Evolutionary conservation across 1,284 basidiomycete genomes (phyloP).

Genomic region (Cyathus olla): DNA sequence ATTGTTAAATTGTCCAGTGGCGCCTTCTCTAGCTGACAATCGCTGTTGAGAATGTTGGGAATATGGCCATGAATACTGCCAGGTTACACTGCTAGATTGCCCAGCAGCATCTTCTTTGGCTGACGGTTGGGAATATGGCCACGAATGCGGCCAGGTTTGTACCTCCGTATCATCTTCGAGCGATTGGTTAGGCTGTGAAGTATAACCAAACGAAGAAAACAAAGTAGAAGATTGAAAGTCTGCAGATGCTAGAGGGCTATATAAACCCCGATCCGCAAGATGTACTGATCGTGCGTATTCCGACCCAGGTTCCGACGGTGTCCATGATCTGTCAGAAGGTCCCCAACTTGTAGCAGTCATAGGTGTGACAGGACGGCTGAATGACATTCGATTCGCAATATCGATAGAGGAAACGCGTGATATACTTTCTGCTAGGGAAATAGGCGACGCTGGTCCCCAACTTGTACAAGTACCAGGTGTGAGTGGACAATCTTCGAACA

Average conservation of each 20-base stretch:
- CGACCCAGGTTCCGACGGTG: slow-evolving; percentile 7
- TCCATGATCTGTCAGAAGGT: slow-evolving; percentile 31
- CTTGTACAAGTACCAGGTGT: slow-evolving; percentile 57
- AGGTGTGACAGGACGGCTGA: slow-evolving; percentile 52
- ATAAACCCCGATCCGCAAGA: slow-evolving; percentile 35
- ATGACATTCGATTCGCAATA: slow-evolving; percentile 49
- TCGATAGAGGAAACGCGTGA: slow-evolving; percentile 51
- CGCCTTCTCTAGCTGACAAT: no score
- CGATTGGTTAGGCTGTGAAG: no score
- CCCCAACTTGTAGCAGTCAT: slow-evolving; percentile 47
- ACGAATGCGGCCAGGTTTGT: slow-evolving; percentile 7
- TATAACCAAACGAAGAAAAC: no score
- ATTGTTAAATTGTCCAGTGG: no score
- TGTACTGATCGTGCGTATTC: slow-evolving; percentile 40
- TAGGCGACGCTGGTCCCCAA: slow-evolving; percentile 62
- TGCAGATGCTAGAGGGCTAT: no score
- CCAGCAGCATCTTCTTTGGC: no score
- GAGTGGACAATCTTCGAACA: slow-evolving; percentile 59
- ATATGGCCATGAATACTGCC: slow-evolving; percentile 27
- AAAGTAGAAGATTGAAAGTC: no score
- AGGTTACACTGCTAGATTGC: no score
- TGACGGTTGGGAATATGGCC: slow-evolving; percentile 22
- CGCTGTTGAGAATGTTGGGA: slow-evolving; percentile 6
- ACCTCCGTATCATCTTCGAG: no score
- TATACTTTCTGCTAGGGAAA: slow-evolving; percentile 39